These are phyloP conservation scores for Magnolia kwangsiensis DNA, from an alignment of 164 flowering plant species.

Conservation along the genomic window DNA sequence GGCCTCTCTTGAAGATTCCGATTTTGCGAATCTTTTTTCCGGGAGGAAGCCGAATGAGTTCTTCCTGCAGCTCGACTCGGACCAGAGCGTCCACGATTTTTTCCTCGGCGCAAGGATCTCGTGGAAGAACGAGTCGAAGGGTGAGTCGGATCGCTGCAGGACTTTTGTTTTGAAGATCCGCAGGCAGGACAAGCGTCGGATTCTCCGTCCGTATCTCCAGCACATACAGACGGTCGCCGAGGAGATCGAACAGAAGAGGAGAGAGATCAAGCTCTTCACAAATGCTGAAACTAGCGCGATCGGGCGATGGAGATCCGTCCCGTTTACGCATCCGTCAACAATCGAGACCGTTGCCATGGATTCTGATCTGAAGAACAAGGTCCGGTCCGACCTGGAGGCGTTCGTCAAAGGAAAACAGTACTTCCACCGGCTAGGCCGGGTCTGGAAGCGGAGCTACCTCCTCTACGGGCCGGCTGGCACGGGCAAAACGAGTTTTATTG, in stretches of 20 bases:
- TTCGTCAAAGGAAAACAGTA: constrained; percentile 70
- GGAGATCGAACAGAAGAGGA: constrained; percentile 45
- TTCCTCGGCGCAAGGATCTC: constrained; percentile 54
- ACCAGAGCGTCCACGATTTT: constrained; percentile 44
- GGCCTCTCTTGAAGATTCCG: constrained; percentile 58
- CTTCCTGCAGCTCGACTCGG: constrained; percentile 41
- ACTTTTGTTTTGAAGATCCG: constrained; percentile 49
- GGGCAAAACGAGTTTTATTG: constrained; percentile 74
- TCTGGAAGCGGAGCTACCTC: constrained; percentile 81
- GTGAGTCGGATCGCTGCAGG: constrained; percentile 2
- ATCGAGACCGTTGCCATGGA: constrained; percentile 73
- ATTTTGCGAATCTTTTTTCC: constrained; percentile 57
- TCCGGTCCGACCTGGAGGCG: constrained; percentile 64
- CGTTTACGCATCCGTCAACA: constrained; percentile 71
- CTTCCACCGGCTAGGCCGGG: constrained; percentile 72
- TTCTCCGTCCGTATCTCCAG: constrained; percentile 71
- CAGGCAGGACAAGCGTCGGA: constrained; percentile 48
- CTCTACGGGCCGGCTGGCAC: constrained; percentile 78
- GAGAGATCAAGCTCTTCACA: constrained; percentile 43
- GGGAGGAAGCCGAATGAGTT: constrained; percentile 56
- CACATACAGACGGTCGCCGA: constrained; percentile 58
- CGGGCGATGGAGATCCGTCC: constrained; percentile 63
- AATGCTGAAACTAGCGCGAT: constrained; percentile 21
- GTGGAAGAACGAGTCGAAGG: constrained; percentile 40
- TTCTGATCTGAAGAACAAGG: constrained; percentile 56